phyloP scores from a whole-genome alignment of 805 yeast genomes.

The Debaryomyces tyrocola region DNA sequence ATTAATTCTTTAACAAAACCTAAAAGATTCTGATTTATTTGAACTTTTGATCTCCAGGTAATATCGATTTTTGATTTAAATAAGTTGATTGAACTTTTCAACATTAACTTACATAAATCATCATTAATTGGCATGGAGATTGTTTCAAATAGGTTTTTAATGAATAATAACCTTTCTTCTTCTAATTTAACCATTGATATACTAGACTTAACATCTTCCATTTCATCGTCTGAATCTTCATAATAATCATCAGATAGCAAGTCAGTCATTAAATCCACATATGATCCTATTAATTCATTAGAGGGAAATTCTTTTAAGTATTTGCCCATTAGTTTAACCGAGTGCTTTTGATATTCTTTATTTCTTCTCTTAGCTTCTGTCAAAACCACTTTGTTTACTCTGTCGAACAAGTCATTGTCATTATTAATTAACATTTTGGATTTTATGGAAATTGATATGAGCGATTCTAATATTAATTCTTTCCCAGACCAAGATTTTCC shows the following conservation, averaged over 20 bases:
- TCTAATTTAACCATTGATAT: constrained; percentile 47
- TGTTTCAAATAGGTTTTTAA: constrained; percentile 36
- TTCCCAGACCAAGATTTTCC: constrained; percentile 92
- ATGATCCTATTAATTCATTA: constrained; percentile 34
- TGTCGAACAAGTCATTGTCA: constrained; percentile 29
- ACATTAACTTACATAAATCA: constrained; percentile 24
- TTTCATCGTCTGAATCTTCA: constrained; percentile 32
- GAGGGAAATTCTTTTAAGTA: constrained; percentile 42
- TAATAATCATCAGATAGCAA: constrained; percentile 41
- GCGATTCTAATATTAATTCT: constrained; percentile 68
- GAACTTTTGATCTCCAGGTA: constrained; percentile 64
- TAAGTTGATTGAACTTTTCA: constrained; percentile 19
- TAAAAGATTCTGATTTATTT: constrained; percentile 42
- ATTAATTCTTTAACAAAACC: constrained; percentile 12
- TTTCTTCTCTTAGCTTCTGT: constrained; percentile 70
- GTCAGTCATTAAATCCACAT: constrained; percentile 32
- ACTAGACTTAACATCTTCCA: constrained; percentile 31
- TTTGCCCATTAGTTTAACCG: constrained; percentile 52
- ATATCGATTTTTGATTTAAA: constrained; percentile 28
- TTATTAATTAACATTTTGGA: constrained; percentile 35
- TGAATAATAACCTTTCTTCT: constrained; percentile 41
- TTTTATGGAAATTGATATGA: constrained; percentile 57
- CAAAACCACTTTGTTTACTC: constrained; percentile 45
- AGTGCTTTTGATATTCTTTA: constrained; percentile 57
- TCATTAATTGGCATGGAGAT: constrained; percentile 12